Evolutionary conservation across 106 monocot genomes (phyloP), one percentile per base, ranked within the genome.

Genomic region (Dioscorea alata): DNA sequence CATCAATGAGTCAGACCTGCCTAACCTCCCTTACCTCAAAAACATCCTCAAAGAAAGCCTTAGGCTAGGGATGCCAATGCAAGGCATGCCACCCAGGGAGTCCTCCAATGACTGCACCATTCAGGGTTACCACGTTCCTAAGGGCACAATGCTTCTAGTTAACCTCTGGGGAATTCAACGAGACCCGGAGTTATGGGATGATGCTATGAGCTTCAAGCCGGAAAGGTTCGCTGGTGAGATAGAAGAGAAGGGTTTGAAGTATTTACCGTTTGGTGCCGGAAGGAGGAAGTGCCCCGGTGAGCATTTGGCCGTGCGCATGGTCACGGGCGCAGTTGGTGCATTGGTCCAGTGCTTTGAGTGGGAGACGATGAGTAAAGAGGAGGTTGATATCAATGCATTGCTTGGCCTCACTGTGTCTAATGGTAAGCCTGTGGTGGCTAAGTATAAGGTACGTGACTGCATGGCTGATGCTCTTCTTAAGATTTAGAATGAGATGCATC

Each of bases 271-370:
- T 10, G 84, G 84, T 15, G 48, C 28, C 25, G 84, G 84, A 18
- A 69, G 84, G 73, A 72, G 84, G 69, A 23, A 57, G 19, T 83
- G 83, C 33, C 83, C 83, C 6, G 83, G 83, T 13, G 74, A 78
- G 20, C 48, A 23, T 6, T 2, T 71, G 24, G 78, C 60, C 1
- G 6, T 74, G 57, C 48, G 60, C 17, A 4, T 33, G 4, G 23
- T 83, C 6, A 71, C 33, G 4, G 9, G 75, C 49, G 67, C 33
- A 4, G 9, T 83, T 16, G 74, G 71, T 0, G 13, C 57, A 18
- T 48, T 78, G 66, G 22, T 83, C 1, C 78, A 78, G 61, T 74
- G 78, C 66, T 83, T 83, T n/a, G 78, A 83, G 12, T 83, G 78
- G 82, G 66, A 78, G 16, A 32, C 59, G 22, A 20, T 64, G 10